Evolutionary conservation across 176 grass and related monocot species (phyloP).

Genomic region (Triticum dicoccoides): DNA sequence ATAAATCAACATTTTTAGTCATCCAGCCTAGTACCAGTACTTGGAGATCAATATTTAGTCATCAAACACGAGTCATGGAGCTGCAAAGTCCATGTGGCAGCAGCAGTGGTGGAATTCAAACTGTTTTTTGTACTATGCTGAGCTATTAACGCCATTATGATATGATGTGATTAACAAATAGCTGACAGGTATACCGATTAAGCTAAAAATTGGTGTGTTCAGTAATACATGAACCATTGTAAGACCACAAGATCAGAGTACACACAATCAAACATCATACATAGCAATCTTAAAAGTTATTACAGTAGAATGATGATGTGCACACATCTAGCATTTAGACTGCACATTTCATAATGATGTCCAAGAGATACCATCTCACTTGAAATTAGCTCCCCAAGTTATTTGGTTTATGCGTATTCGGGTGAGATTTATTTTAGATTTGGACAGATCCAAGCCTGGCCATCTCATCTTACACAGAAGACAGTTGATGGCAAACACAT

Average conservation of each 20-base stretch:
- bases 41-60: too few relatives aligned
- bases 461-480: not conserved
- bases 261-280: not conserved
- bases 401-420: not conserved
- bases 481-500: not conserved
- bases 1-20: not conserved
- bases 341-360: not conserved
- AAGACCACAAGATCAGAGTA: not conserved
- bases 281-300: not conserved
- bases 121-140: not conserved
- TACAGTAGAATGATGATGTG: not conserved
- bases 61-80: not conserved
- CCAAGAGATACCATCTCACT: not conserved
- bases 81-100: conserved; percentile 20
- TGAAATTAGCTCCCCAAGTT: not conserved
- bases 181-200: not conserved
- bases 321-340: too few relatives aligned
- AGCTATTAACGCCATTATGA: too few relatives aligned
- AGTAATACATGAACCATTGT: not conserved
- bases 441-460: not conserved
- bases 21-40: not conserved
- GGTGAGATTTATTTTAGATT: not conserved
- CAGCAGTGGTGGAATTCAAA: not conserved
- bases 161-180: too few relatives aligned
- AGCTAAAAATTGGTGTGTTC: not conserved